phyloP scores from a whole-genome alignment of 1,284 basidiomycete species.

The Violaceomyces palustris region DNA sequence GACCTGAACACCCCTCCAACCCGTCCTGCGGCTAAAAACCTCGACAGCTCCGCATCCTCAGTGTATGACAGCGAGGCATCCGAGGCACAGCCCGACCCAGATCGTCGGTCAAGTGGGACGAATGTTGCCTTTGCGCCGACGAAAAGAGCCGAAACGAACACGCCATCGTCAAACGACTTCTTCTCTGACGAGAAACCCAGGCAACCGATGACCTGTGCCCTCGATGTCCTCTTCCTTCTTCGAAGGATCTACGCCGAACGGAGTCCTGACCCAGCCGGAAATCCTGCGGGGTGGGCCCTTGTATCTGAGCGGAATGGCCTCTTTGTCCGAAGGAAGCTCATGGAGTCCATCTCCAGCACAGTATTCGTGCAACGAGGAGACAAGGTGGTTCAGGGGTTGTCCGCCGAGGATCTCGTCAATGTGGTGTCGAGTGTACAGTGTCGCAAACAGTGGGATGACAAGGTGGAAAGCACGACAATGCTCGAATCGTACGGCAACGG shows the following conservation, averaged over 20 bases:
- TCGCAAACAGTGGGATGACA: constrained; percentile 77
- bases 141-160: no score
- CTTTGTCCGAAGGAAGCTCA: constrained; percentile 69
- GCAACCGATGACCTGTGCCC: constrained; percentile 44
- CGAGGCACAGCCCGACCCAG: no score
- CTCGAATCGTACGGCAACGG: constrained; percentile 79
- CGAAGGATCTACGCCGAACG: constrained; percentile 46
- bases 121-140: no score
- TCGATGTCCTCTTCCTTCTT: constrained; percentile 47
- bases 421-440: constrained; percentile 63
- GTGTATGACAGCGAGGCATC: background rate
- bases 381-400: constrained; percentile 88
- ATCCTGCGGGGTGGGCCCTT: constrained; percentile 70
- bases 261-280: constrained; percentile 54
- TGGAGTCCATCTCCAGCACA: constrained; percentile 70
- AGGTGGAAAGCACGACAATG: constrained; percentile 65
- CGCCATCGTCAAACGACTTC: no score
- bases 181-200: constrained; percentile 42
- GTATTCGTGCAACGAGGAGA: constrained; percentile 83
- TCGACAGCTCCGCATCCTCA: background rate
- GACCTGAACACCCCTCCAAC: constrained; percentile 59
- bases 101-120: no score
- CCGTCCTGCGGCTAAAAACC: background rate
- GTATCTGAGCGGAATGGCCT: constrained; percentile 73
- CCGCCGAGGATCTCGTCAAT: constrained; percentile 78